phyloP scores from a whole-genome alignment of 805 yeast genomes.

The Candida takata region DNA sequence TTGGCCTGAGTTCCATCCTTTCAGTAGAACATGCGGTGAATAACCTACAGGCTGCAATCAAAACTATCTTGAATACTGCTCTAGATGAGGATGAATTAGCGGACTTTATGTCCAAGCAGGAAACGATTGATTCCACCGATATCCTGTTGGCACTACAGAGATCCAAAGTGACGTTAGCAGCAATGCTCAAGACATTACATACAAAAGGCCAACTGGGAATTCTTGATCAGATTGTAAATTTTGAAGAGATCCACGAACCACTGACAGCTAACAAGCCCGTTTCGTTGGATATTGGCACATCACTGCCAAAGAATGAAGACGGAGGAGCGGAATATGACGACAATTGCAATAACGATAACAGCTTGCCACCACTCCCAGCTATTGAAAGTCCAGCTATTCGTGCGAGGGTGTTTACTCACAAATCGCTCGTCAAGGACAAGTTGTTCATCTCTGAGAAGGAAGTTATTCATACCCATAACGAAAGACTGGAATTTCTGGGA shows the following conservation, averaged over 20 bases:
- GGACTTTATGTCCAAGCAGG: slow-evolving; percentile 18
- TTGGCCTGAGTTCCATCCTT: slow-evolving; percentile 22
- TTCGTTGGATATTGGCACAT: slow-evolving; percentile 7
- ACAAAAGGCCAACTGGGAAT: slow-evolving; percentile 40
- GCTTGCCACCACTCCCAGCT: slow-evolving; percentile 65
- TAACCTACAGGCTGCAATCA: slow-evolving; percentile 45
- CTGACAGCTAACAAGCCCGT: slow-evolving; percentile 1
- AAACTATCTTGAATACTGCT: slow-evolving; percentile 45
- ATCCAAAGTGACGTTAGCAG: slow-evolving; percentile 51
- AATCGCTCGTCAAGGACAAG: slow-evolving; percentile 58
- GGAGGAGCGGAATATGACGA: not conserved
- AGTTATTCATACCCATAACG: slow-evolving; percentile 62
- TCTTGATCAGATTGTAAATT: slow-evolving; percentile 47
- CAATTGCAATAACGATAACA: not conserved
- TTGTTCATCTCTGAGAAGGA: slow-evolving; percentile 51
- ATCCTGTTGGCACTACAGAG: slow-evolving; percentile 44
- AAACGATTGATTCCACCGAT: slow-evolving; percentile 28
- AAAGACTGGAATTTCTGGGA: slow-evolving; percentile 84
- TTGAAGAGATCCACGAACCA: slow-evolving; percentile 20
- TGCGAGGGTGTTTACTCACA: slow-evolving; percentile 75
- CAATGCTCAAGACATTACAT: slow-evolving; percentile 50
- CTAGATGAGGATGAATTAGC: slow-evolving; percentile 43
- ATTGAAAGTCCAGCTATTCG: slow-evolving; percentile 53
- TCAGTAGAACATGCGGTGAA: slow-evolving; percentile 46
- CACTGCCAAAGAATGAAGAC: slow-evolving; percentile 20